Evolutionary conservation across 768 basidiomycete genomes (phyloP), one percentile per base, ranked within the genome.

Genomic region (Paxillus ammoniavirescens): DNA sequence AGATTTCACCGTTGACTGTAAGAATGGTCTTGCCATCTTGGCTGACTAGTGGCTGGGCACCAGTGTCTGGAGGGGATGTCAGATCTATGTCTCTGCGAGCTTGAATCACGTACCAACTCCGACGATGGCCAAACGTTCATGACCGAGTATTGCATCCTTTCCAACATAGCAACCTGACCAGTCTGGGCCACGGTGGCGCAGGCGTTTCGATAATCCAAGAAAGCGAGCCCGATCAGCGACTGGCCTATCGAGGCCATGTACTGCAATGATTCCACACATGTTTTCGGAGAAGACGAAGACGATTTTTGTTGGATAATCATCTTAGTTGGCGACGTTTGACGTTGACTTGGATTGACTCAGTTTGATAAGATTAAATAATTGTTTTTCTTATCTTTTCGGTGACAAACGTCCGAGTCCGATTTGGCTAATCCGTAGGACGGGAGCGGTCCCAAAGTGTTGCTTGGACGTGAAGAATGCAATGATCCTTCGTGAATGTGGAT

Each of bases 1-100:
- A 99, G 64, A 99, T 98, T 74, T 99, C 97, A 48, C 97, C 97
- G 72, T 99, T 99, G 67, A 99, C 97, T 53, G 90, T 83, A 50
- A 99, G 87, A 59, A 87, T 81, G 57, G 86, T 65, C 62, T 88
- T 90, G 49, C 86, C 89, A 60, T 98, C 93, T 21, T 91, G 82
- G 72, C 89, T 93, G 52, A 87, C 72, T 42, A 99, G 79, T 13
- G 97, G 97, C 68, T 99, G 97, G 17, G 97, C 97, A 57, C 97
- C 97, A 36, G 94, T 88, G 66, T 98, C 96, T 98, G 64, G 47
- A 40, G 9, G 8, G 18, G 40, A 44, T 33, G 40, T 52, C 46
- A 54, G 56, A 42, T 47, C 4, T n/a, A 8, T 2, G 8, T 40
- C 7, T 21, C 3, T 42, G 6, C 8, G 57, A 43, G 47, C 30